Evolutionary conservation across 805 yeast genomes (phyloP), one percentile per base, ranked within the genome.

Genomic region (Candida oleophila): DNA sequence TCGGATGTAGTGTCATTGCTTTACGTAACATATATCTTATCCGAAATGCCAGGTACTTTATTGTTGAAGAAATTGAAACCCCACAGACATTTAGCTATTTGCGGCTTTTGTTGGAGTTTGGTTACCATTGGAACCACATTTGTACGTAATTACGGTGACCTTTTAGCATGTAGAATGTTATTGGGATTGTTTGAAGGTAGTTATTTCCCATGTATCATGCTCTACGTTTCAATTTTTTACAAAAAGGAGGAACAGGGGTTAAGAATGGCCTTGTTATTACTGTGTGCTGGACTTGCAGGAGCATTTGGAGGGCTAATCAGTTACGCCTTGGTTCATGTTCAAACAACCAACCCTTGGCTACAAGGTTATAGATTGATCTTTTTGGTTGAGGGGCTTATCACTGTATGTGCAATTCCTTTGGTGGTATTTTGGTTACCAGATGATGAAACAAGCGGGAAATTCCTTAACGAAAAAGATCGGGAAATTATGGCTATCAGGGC

Each of bases 301-400:
- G 80, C 81, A 1, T 77, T 81, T 57, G 81, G 82, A 43, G 85
- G 85, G n/a, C 60, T 77, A 20, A 66, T 78, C 22, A 73, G 76
- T 0, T 72, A 67, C 48, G 83, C 78, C 18, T 66, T 80, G 42
- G 47, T 57, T 2, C 55, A 60, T 25, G 56, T 63, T 35, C 46
- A 61, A 21, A 52, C 63, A 2, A 54, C 55, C 1, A 48, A 62
- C 7, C n/a, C 15, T 20, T 37, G 20, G 15, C 56, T 73, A 53
- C 68, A 59, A 36, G 78, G 78, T 9, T 79, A 81, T 80, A 68
- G 77, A 55, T 78, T 76, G 66, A 62, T 79, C 21, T 79, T 67
- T 50, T 69, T 78, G 4, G 65, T 79, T 21, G 83, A 79, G 56
- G 55, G 83, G 37, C 61, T 69, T 0, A 60, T 77, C 12, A 69